Base-by-base conservation (phyloP, 108 stramenopile genomes). In the Conticribra guillardii region DNA sequence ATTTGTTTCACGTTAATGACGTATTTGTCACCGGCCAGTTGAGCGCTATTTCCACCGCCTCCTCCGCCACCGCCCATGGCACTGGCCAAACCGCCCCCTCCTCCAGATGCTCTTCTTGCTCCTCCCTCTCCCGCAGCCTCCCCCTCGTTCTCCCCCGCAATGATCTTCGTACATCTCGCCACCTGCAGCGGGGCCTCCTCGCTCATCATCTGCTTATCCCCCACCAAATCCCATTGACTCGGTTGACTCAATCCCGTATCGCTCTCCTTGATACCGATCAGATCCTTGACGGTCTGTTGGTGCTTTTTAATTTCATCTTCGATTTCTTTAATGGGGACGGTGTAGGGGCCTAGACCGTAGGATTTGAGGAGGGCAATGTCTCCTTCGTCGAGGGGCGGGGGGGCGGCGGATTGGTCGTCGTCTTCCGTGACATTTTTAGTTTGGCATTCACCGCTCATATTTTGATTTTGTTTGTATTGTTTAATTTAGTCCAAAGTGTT, bases 171-270 rank as follows among this genome's bases (percentile, higher is more conserved):
- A 83, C 99, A 99, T 28, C 97, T 73, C 4, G 99, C 99, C 5
- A 99, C 99, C 78, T 97, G 96, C 51, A 94, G 80, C 33, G 97
- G 97, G n/a, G 89, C 96, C 79, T 99, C 99, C 69, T 99, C 97
- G 55, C 87, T 87, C 98, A 99, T 98, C 98, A 99, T 99, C 84
- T 98, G 97, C 84, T 99, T 99, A 83, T 99, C 99, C 28, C 96
- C 94, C 15, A 97, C 97, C 46, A 99, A 79, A 83, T 99, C 99
- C 99, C 99, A 99, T 80, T 97, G 98, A 69, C 89, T 90, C 34
- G 99, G 99, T 44, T 95, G 94, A 22, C 88, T 87, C 27, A 99
- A 73, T n/a, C 99, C 99, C 4, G 98, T 99, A 69, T 99, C 98
- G 47, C 87, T 89, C 75, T 99, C 99, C 73, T 98, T 98, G 77